phyloP scores from a whole-genome alignment of 768 basidiomycete species.

The Lyophyllum atratum region DNA sequence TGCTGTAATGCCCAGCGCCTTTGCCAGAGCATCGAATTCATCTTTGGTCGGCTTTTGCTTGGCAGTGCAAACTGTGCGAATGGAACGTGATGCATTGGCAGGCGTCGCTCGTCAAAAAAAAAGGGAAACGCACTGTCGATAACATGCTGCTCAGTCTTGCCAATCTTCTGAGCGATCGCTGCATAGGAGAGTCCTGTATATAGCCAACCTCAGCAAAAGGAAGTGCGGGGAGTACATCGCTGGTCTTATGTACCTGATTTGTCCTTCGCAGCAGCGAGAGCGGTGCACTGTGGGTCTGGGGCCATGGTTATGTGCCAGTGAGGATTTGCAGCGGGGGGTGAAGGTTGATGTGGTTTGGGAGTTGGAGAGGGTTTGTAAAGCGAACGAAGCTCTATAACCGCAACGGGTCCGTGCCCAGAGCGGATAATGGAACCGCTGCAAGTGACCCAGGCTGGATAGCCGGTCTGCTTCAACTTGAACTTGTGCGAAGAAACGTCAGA shows the following conservation, averaged over 20 bases:
- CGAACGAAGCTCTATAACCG: neutral
- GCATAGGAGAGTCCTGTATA: conserved; percentile 48
- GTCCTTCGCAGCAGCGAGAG: conserved; percentile 53
- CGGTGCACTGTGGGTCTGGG: conserved; percentile 54
- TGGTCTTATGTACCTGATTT: conserved; percentile 44
- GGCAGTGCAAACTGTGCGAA: conserved; percentile 49
- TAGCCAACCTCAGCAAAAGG: neutral
- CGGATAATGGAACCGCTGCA: neutral
- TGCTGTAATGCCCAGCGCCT: conserved; percentile 39
- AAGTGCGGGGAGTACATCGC: neutral
- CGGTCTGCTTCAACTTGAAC: neutral
- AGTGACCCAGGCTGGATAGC: neutral
- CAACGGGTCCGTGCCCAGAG: neutral
- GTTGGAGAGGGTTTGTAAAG: neutral
- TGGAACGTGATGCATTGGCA: neutral
- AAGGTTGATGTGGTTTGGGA: neutral
- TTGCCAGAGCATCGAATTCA: conserved; percentile 54
- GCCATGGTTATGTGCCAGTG: conserved; percentile 12
- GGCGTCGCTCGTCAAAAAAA: neutral
- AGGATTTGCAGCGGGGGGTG: neutral
- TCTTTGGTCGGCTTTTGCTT: conserved; percentile 37
- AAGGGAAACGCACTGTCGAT: conserved; percentile 46
- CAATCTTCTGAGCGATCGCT: conserved; percentile 48
- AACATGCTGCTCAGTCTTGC: conserved; percentile 47
- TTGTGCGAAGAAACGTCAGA: conserved; percentile 3